Evolutionary conservation across 2,329 filamentous ascomycete genomes (phyloP), one percentile per base, ranked within the genome.

Genomic region (Penicillium digitatum): DNA sequence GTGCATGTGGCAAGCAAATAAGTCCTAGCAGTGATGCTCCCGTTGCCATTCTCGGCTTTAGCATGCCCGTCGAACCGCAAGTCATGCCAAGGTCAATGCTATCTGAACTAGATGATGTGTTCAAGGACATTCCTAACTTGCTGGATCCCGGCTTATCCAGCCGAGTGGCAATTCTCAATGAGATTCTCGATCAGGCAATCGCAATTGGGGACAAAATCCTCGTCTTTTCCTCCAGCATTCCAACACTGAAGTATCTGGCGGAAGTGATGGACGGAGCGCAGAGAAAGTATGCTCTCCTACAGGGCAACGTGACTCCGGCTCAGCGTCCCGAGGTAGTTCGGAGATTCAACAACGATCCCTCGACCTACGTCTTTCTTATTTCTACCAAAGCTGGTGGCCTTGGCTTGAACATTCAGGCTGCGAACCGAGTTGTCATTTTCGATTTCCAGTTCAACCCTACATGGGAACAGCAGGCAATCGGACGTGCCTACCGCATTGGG

Each of bases 361-460:
- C 85, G 24, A 54, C 70, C 2, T 66, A 76, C 18, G 78, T 95
- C 0, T 89, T 89, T 66, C 76, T 96, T 2, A 90, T 96, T 54
- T 95, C 90, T 0, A 96, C 90, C 1, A 85, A 74, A 56, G 90
- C 92, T 9, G 92, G 91, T 22, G 90, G 90, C 0, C 76, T 91
- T 1, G 92, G 92, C 0, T 78, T 96, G 47, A 96, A 96, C 61
- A 87, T 96, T 12, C 83, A 84, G 38, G 86, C 87, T 1, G 92
- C 92, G 1, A 96, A 91, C 68, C 84, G 92, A 20, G 89, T 96
- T 1, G 82, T 96, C 20, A 87, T 96, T 20, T 88, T 95, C 53
- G 92, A 96, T 69, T 90, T 88, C 66, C 79, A 81, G 57, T 96
- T 86, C 74, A 94, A 92, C 60, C 92, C 92, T 0, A 81, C 85